Evolutionary conservation across 352 stramenopile genomes (phyloP).

Genomic region (Phytophthora sp.): DNA sequence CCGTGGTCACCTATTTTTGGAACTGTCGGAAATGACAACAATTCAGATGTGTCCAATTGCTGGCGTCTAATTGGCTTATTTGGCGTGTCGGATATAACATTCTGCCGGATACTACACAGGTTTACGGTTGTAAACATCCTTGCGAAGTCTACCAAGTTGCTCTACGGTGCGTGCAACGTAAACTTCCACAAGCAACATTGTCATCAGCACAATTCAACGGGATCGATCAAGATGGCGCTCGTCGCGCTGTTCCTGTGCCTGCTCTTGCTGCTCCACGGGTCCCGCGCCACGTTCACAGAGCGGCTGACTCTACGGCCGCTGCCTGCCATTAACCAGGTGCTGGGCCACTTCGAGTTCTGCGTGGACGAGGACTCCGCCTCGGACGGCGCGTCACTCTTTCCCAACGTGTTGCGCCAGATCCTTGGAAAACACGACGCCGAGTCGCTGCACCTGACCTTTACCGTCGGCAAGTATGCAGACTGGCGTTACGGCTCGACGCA

Average conservation of each 20-base stretch:
- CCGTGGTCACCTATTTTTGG: too few species aligned
- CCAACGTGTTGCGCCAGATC: conserved; percentile 71
- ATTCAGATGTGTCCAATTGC: too few species aligned
- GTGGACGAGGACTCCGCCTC: conserved; percentile 23
- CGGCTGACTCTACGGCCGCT: conserved; percentile 58
- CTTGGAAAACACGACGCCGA: conserved; percentile 73
- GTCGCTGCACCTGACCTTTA: conserved; percentile 73
- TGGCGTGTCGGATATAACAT: too few species aligned
- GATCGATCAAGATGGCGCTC: conserved; percentile 14
- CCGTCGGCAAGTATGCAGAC: conserved; percentile 62
- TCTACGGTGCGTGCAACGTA: neutral
- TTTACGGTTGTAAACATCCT: too few species aligned
- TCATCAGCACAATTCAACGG: neutral
- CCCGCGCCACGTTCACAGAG: conserved; percentile 51
- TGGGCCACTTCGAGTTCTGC: conserved; percentile 64
- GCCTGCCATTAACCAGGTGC: conserved; percentile 48
- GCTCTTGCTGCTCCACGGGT: conserved; percentile 19
- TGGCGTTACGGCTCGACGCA: conserved; percentile 49
- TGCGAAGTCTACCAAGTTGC: too few species aligned
- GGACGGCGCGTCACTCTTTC: conserved; percentile 40
- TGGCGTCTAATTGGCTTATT: too few species aligned
- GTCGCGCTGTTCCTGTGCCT: conserved; percentile 23
- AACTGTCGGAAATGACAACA: too few species aligned
- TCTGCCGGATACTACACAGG: too few species aligned
- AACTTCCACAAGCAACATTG: conserved; percentile 5